Base-by-base conservation (phyloP, 192 early-diverging fungal genomes). In the Endogone sp. region DNA sequence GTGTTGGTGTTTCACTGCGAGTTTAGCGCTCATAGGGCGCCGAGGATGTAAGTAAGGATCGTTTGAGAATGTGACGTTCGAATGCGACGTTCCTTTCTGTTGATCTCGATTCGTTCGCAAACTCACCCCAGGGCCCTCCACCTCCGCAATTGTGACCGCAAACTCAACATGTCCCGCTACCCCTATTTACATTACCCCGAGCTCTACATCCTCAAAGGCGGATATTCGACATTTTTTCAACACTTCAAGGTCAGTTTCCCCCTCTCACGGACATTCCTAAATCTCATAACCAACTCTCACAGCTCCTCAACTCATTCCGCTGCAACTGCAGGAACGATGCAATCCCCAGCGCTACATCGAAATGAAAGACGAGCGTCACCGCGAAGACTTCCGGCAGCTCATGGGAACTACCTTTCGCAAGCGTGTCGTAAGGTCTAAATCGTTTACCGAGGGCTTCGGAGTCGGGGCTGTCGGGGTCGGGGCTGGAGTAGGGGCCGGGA, bases 1-100 rank as follows among this genome's bases (percentile, higher is more conserved):
- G 83, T 91, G 20, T 74, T 95, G 6, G 81, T 95, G 21, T 89
- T 95, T 69, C 93, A 94, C 73, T 95, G 94, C 81, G 94, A 95
- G 79, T 95, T 91, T 68, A 92, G 90, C 23, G 79, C 82, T 24
- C 88, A 94, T 66, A 79, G 94, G 0, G 94, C 88, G 13, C 94
- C 94, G 1, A 81, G 85, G 62, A 92, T 95, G 92, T 90, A 71
- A 64, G 81, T 67, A 11, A 11, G 37, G 1, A 16, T 49, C 16
- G 37, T 56, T 29, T 21, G 3, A 54, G 22, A 9, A 70, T 58
- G 24, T 69, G 20, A 62, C 23, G 9, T 49, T 60, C 21, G 3
- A 30, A 64, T 69, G 22, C 30, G 30, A 65, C 32, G 21, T 13
- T 70, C 24, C 4, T 32, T 30, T 27, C 21, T 77, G 37, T 63